phyloP scores from a whole-genome alignment of 2,329 filamentous ascomycete genomes.

The Corynespora cassiicola region DNA sequence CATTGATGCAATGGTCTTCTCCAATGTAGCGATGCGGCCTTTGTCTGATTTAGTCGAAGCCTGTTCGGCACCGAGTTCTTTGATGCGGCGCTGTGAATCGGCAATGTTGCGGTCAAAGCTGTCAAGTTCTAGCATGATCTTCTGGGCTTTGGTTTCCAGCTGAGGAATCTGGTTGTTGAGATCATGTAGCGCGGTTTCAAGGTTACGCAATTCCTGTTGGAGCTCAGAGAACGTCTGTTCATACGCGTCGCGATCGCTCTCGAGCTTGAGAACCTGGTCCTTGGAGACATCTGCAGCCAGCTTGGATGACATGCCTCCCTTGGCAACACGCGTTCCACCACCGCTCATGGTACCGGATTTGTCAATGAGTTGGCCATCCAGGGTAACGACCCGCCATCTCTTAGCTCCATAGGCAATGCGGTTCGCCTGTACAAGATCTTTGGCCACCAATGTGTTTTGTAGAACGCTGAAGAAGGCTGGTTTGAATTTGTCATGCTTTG shows the following conservation, averaged over 20 bases:
- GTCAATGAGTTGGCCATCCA: slow-evolving; percentile 95
- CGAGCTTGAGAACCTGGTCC: slow-evolving; percentile 87
- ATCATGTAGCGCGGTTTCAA: slow-evolving; percentile 75
- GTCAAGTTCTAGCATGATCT: slow-evolving; percentile 85
- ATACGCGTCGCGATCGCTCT: slow-evolving; percentile 82
- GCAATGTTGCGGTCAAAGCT: slow-evolving; percentile 83
- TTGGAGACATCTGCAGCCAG: slow-evolving; percentile 84
- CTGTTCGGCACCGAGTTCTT: slow-evolving; percentile 82
- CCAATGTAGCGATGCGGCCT: slow-evolving; percentile 71
- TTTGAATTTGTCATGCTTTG: slow-evolving; percentile 84
- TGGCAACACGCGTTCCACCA: slow-evolving; percentile 88
- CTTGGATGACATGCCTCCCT: slow-evolving; percentile 96
- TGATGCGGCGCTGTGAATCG: slow-evolving; percentile 83
- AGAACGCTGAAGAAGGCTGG: slow-evolving; percentile 96
- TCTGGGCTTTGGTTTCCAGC: slow-evolving; percentile 89
- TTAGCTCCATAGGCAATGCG: slow-evolving; percentile 93
- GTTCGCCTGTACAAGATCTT: slow-evolving; percentile 93
- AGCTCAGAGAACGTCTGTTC: slow-evolving; percentile 85
- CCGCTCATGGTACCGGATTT: slow-evolving; percentile 99
- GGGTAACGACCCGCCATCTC: slow-evolving; percentile 94
- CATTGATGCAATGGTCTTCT: slow-evolving; percentile 78
- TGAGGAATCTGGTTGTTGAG: slow-evolving; percentile 80
- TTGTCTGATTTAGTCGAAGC: slow-evolving; percentile 83
- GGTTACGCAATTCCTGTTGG: slow-evolving; percentile 81
- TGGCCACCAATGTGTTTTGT: slow-evolving; percentile 92